Evolutionary conservation across 345 rosid species (phyloP).

Genomic region (Moricandia arvensis): DNA sequence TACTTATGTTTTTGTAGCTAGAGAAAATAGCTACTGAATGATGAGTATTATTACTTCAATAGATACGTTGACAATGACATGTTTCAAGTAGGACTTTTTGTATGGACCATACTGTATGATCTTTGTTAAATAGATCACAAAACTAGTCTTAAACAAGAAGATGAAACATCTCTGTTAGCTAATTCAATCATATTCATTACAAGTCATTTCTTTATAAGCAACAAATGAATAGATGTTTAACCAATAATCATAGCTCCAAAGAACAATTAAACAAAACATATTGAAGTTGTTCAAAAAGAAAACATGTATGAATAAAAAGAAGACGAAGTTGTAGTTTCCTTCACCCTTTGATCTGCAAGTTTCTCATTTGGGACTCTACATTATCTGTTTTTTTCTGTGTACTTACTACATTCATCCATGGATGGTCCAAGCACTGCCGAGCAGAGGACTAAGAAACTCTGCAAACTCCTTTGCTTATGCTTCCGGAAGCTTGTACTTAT

Average conservation of each 20-base stretch:
- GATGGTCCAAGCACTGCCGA: conserved; percentile 85
- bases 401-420: conserved; percentile 62
- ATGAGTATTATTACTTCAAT: not conserved
- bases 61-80: not conserved
- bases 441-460: conserved; percentile 77
- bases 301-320: not conserved
- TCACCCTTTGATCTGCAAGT: conserved; percentile 37
- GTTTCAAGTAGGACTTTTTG: not conserved
- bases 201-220: conserved; percentile 12
- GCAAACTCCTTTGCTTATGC: conserved; percentile 73
- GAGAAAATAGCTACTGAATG: not conserved
- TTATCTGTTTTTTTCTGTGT: conserved; percentile 25
- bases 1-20: not conserved
- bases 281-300: conserved; percentile 14
- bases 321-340: conserved; percentile 4
- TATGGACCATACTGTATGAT: not conserved
- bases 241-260: conserved; percentile 18
- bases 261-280: not conserved
- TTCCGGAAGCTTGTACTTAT: conserved; percentile 66
- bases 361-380: conserved; percentile 27
- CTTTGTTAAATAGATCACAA: not conserved
- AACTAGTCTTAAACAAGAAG: not conserved
- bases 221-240: conserved; percentile 26
- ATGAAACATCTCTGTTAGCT: conserved; percentile 21
- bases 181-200: conserved; percentile 4